These are phyloP conservation scores for Petasospora fabianii DNA, from an alignment of 1,139 yeast genomes.

Conservation along the genomic window DNA sequence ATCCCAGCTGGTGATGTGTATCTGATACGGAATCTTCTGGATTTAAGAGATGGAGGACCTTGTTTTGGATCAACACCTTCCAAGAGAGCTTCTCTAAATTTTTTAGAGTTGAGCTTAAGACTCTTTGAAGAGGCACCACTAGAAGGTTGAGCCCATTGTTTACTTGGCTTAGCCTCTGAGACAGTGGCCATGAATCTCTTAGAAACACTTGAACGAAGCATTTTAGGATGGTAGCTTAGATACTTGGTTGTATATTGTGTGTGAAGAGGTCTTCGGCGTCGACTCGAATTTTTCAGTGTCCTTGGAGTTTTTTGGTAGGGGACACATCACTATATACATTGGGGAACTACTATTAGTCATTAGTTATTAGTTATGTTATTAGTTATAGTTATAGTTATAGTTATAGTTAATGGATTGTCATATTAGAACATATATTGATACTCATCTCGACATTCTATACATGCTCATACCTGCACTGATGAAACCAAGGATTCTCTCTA, in stretches of 20 bases:
- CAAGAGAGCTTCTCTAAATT: conserved; percentile 21
- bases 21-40: conserved; percentile 40
- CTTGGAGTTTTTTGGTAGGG: background rate
- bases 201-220: conserved; percentile 20
- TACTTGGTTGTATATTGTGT: background rate
- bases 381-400: too few species aligned
- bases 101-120: conserved; percentile 17
- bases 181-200: conserved; percentile 20
- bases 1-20: conserved; percentile 69
- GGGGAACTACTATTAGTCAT: too few species aligned
- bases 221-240: too few species aligned
- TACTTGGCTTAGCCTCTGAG: conserved; percentile 12
- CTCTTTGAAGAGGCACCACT: conserved; percentile 9
- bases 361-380: too few species aligned
- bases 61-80: conserved; percentile 21
- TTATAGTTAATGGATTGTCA: too few species aligned
- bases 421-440: too few species aligned
- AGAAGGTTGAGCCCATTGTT: conserved; percentile 17
- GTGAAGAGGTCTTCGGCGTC: too few species aligned
- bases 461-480: conserved; percentile 22
- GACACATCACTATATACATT: background rate
- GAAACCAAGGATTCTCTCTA: conserved; percentile 22
- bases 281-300: conserved; percentile 12
- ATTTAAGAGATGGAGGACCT: conserved; percentile 25
- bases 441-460: conserved; percentile 21